These are phyloP conservation scores for Hyaloscypha bicolor DNA, from an alignment of 495 filamentous ascomycete species.

Conservation along the genomic window DNA sequence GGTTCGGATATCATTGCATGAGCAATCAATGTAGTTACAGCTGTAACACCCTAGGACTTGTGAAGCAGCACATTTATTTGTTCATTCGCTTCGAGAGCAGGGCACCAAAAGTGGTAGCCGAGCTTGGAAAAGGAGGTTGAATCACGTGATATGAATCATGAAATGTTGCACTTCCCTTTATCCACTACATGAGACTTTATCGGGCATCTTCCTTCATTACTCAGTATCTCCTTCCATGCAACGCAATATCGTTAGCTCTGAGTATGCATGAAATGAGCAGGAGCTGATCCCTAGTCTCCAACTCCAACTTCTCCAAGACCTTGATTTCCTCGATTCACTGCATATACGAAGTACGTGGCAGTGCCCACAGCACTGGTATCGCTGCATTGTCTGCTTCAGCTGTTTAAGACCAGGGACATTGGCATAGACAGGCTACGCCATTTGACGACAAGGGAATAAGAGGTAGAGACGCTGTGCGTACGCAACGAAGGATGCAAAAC, in stretches of 20 bases:
- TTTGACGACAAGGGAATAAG: conserved; percentile 11
- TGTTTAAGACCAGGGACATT: conserved; percentile 19
- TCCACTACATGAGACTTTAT: conserved; percentile 23
- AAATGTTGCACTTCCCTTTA: conserved; percentile 19
- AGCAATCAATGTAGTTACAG: conserved; percentile 26
- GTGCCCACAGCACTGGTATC: conserved; percentile 19
- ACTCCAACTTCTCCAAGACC: conserved; percentile 17
- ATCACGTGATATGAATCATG: conserved; percentile 22
- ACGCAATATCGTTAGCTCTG: conserved; percentile 21
- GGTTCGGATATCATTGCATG: conserved; percentile 25
- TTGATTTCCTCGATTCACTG: conserved; percentile 18
- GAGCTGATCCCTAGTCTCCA: conserved; percentile 22
- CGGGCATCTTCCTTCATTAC: conserved; percentile 20
- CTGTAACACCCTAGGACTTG: conserved; percentile 25
- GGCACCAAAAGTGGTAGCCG: conserved; percentile 26
- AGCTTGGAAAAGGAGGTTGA: conserved; percentile 25
- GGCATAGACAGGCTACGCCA: conserved; percentile 16
- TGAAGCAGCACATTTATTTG: conserved; percentile 25
- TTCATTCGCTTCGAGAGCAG: conserved; percentile 27
- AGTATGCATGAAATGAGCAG: conserved; percentile 20
- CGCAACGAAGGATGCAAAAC: background rate
- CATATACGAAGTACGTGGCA: conserved; percentile 18
- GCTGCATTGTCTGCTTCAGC: conserved; percentile 10
- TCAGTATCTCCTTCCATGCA: conserved; percentile 20
- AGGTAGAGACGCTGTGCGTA: background rate